Evolutionary conservation across 1,139 yeast species (phyloP), one percentile per base, ranked within the genome.

Genomic region (Debaryomyces udenii): DNA sequence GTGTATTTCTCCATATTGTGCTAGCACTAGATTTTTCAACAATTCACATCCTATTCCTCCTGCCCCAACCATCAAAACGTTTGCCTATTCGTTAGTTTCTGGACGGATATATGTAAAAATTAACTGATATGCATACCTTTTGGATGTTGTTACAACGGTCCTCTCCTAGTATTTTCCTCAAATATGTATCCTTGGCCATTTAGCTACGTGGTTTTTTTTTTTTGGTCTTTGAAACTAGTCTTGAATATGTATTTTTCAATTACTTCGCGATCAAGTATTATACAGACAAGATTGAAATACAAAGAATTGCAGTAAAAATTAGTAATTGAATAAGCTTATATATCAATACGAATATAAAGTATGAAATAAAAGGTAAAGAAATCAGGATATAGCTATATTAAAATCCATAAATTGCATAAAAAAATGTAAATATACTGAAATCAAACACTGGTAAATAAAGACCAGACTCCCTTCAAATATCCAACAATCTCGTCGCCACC

Each of bases 41-140:
- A 94, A 69, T 62, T 94, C 99, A 62, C 98, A 94, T 3, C 99
- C 99, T 49, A 94, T 91, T n/a, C 99, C 99, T 22, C 99, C 99
- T 1, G 99, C 97, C 3, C 99, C 99, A 0, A 94, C 96, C 69
- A 94, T 72, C 35, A 94, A 69, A 15, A 93, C 90, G 46, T 76
- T 82, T n/a, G 86, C 56, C 37, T 40, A 27, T n/a, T 30, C 23
- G 40, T 39, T 44, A 41, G 38, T 37, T 9, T 6, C 11, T n/a
- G 17, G n/a, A 11, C 23, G 15, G n/a, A 24, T 14, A 24, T 16
- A 20, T 11, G 20, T 23, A 15, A 29, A 22, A 17, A 27, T 27
- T n/a, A n/a, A 30, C 38, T 43, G 16, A 14, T 20, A 23, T 6
- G 35, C 42, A 20, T 36, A 40, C 42, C 20, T 47, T 42, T 23